Conservation (phyloP, 331 rosid species). For the Telfairia occidentalis region DNA sequence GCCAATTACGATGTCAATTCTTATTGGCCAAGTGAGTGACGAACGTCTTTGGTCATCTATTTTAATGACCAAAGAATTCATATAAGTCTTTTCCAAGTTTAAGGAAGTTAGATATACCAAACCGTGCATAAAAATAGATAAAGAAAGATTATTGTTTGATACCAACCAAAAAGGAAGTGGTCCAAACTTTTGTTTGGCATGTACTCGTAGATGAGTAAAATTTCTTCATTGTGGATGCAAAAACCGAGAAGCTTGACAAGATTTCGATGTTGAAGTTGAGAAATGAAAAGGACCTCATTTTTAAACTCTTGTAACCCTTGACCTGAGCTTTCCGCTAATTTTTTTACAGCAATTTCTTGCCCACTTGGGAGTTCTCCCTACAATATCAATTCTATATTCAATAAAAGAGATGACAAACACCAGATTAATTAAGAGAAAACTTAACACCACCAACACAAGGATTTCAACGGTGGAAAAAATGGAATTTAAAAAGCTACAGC, state of each 20-base stretch:
- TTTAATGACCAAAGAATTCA: not conserved
- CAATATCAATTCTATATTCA: not conserved
- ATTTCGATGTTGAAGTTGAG: constrained; percentile 53
- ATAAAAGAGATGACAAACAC: not conserved
- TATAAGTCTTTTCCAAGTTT: not conserved
- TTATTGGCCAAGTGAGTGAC: constrained; percentile 28
- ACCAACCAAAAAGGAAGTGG: constrained; percentile 33
- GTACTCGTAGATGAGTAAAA: constrained; percentile 43
- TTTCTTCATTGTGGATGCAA: constrained; percentile 34
- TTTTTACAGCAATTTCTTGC: constrained; percentile 41
- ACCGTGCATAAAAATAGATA: not conserved
- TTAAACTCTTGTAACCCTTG: constrained; percentile 43
- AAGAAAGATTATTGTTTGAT: not conserved
- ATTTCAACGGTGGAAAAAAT: no score
- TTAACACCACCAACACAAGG: no score
- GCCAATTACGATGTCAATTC: constrained; percentile 31
- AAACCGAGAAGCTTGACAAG: constrained; percentile 55
- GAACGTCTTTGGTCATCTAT: constrained; percentile 22
- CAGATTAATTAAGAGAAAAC: no score
- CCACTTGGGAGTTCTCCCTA: constrained; percentile 29
- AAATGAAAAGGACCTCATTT: constrained; percentile 46
- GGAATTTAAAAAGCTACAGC: not conserved
- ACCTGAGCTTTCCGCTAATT: constrained; percentile 29
- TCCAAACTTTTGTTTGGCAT: constrained; percentile 42
- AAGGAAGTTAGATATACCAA: not conserved